Evolutionary conservation across 2,329 filamentous ascomycete species (phyloP), one percentile per base, ranked within the genome.

Genomic region (Trichophyton simii): DNA sequence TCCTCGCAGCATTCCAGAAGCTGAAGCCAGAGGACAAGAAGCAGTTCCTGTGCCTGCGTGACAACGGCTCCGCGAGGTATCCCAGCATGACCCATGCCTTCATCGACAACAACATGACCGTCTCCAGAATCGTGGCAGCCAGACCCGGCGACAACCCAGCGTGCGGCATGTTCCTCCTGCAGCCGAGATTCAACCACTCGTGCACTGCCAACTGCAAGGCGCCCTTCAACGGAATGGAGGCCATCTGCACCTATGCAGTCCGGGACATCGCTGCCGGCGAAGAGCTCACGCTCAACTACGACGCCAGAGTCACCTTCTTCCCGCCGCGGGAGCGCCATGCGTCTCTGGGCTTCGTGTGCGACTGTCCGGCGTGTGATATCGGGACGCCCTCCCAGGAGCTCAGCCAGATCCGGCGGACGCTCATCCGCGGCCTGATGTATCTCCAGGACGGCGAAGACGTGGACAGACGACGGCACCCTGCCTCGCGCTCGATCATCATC

Each of bases 201-300:
- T 71, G 69, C 38, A 42, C 65, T 2, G 66, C 69, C 0, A 71
- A 70, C 54, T 62, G 64, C 8, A 61, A 65, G 18, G 64, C 63
- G 13, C 62, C 60, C 7, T 25, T 69, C 11, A 38, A 31, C 18
- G 38, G 46, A 8, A 36, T 25, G 13, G 15, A 59, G 41, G 28
- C 61, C 4, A 59, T 65, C 0, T 52, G 63, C 0, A 59, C 69
- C 2, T 66, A 65, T 31, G 65, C 67, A 8, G 62, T 57, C 38
- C 61, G 18, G 13, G 57, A 64, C 9, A 69, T 73, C 50, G 28
- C 42, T 7, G 44, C 44, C 3, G 70, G 68, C 0, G 65, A 67
- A 20, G 69, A 73, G 54, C 65, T 72, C 34, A 61, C 62, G 4
- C 38, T 62, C 46, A 57, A 34, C 25, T 63, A 63, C 54, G 50